phyloP scores from a whole-genome alignment of 306 rosid species.

The Cucurbita argyrosperma region DNA sequence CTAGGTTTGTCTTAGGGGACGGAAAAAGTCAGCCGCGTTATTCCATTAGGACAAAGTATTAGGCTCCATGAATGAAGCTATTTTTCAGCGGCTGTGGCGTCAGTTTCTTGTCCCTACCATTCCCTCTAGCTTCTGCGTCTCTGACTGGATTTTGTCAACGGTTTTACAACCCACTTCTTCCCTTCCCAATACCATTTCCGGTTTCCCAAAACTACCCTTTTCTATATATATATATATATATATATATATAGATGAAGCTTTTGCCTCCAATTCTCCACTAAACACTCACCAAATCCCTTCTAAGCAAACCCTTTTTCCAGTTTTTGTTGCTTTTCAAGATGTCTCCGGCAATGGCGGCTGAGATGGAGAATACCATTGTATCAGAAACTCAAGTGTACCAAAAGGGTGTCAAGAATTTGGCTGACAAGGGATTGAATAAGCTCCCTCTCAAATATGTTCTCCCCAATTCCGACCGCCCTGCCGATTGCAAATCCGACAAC shows the following conservation, averaged over 20 bases:
- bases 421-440: conserved; percentile 36
- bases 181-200: neutral
- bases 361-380: neutral
- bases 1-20: neutral
- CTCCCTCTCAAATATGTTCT: conserved; percentile 55
- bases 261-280: neutral
- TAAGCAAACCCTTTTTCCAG: neutral
- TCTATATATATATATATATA: neutral
- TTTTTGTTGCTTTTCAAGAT: neutral
- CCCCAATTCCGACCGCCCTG: conserved; percentile 48
- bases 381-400: conserved; percentile 17
- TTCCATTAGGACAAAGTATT: neutral
- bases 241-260: neutral
- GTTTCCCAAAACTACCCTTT: neutral
- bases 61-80: neutral
- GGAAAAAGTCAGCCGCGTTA: conserved; percentile 1
- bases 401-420: conserved; percentile 59
- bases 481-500: neutral
- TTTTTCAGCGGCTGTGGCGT: neutral
- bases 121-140: neutral
- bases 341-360: conserved; percentile 21
- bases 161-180: neutral
- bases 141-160: conserved; percentile 6
- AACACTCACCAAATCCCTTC: neutral
- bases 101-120: neutral